These are phyloP conservation scores for Hyphochytrium catenoides DNA, from an alignment of 352 stramenopile genomes.

Conservation along the genomic window DNA sequence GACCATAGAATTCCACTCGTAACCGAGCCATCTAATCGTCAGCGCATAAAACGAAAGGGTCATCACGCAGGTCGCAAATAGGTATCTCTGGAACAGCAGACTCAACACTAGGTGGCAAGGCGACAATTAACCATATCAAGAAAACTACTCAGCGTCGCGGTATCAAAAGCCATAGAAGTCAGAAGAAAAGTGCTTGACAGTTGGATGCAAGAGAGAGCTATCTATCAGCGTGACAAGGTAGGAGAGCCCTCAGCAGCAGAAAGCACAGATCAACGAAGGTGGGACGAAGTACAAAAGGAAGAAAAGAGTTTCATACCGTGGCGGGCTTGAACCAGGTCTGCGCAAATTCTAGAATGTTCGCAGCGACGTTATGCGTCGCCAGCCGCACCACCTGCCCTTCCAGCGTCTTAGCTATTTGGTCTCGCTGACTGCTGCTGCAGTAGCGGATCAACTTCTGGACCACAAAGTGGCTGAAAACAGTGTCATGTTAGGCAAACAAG, in stretches of 20 bases:
- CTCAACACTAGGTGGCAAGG: constrained; percentile 1
- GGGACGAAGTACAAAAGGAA: constrained; percentile 14
- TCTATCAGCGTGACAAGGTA: constrained; percentile 32
- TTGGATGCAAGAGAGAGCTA: constrained; percentile 24
- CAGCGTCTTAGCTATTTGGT: constrained; percentile 61
- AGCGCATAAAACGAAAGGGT: not conserved
- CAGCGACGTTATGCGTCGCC: constrained; percentile 78
- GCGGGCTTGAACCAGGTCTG: constrained; percentile 60
- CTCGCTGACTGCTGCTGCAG: constrained; percentile 46
- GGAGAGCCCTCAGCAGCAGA: constrained; percentile 15
- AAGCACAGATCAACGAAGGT: constrained; percentile 10
- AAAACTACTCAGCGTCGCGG: constrained; percentile 20
- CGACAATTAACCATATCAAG: constrained; percentile 18
- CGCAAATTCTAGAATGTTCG: constrained; percentile 71
- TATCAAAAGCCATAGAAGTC: constrained; percentile 20
- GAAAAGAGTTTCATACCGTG: constrained; percentile 38
- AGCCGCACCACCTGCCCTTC: constrained; percentile 75
- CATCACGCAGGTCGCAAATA: not conserved
- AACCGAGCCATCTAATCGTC: constrained; percentile 51
- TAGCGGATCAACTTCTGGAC: constrained; percentile 92
- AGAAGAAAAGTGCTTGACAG: constrained; percentile 26
- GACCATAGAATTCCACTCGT: constrained; percentile 66
- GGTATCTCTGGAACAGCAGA: not conserved
- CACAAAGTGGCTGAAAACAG: constrained; percentile 78
- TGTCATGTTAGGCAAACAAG: no score